Base-by-base conservation (phyloP, 345 rosid genomes). In the Nephelium lappaceum region DNA sequence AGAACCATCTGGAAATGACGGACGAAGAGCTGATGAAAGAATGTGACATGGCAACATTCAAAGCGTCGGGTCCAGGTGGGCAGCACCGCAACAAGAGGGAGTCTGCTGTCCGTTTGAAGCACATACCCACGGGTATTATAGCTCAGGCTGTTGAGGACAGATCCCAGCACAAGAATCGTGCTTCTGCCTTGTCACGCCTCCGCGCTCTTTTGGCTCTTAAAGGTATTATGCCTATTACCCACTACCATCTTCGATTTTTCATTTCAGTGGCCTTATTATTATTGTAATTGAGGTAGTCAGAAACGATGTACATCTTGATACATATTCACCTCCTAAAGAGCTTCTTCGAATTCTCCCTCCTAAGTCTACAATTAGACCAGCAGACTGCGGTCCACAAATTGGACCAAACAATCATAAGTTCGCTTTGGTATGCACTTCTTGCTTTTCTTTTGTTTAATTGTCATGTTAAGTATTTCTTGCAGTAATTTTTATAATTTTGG, bases 21-120 rank as follows among this genome's bases (percentile, higher is more conserved):
- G 94, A 96, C 67, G 95, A 88, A 39, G 97, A 93, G 74, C 87
- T 96, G 76, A 90, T 93, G 91, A 89, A 81, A 73, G 91, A 93
- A 73, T 96, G 98, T 79, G 88, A 88, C 71, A 83, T 93, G 83
- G 87, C 64, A 67, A 93, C 92, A 0, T 96, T 87, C 78, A 93
- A 90, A 82, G 81, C 93, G 6, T 94, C 97, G 19, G 97, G 98
- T 0, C 97, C 97, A 0, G 99, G 98, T 16, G 98, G 99, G 47
- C 99, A 96, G 77, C 99, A 94, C 90, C 91, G 99, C 45, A 96
- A 96, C 86, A 96, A 96, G 73, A 94, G 98, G 6, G 99, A 94
- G 80, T 89, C 98, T 15, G 98, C 98, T 49, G 97, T 96, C 16
- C 90, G 98, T 25, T 81, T 96, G 72, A 94, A 89, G 89, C 98